Percentiles rank a stretch among this genome's conserved stretches.
Evolutionary conservation across 2,329 filamentous ascomycete species (phyloP).

Genomic region (Apiospora kogelbergensis): DNA sequence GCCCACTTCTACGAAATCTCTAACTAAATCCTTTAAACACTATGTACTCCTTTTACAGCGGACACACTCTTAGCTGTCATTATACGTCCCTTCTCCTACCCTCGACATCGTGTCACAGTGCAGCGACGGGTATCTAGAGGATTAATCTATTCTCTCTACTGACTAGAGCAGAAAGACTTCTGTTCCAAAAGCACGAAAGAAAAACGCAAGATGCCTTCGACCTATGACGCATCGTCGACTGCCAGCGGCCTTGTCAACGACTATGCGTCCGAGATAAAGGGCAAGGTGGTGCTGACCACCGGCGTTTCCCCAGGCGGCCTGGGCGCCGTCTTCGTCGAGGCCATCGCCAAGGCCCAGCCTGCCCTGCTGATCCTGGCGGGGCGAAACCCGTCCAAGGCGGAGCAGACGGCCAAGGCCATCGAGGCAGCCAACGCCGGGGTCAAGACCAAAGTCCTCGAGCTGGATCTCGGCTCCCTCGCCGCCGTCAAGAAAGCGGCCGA

Average conservation of each 20-base stretch:
- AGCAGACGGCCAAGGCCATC: slow-evolving; percentile 36
- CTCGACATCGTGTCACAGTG: too few species aligned
- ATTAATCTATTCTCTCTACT: too few species aligned
- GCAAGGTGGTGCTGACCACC: slow-evolving; percentile 40
- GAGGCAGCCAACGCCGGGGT: slow-evolving; percentile 30
- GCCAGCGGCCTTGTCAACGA: slow-evolving; percentile 27
- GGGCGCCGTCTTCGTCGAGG: slow-evolving; percentile 34
- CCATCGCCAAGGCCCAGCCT: slow-evolving; percentile 39
- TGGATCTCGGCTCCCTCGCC: slow-evolving; percentile 7
- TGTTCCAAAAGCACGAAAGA: too few species aligned
- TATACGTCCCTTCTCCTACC: too few species aligned
- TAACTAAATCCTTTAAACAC: too few species aligned
- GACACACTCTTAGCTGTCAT: too few species aligned
- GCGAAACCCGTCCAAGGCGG: slow-evolving; percentile 40
- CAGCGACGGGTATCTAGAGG: too few species aligned
- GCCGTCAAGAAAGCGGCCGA: slow-evolving; percentile 32
- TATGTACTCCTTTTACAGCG: too few species aligned
- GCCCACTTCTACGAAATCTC: too few species aligned
- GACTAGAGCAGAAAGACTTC: too few species aligned
- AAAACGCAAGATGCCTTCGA: background rate
- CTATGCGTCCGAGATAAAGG: slow-evolving; percentile 32
- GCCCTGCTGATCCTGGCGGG: slow-evolving; percentile 44
- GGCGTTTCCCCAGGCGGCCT: slow-evolving; percentile 40
- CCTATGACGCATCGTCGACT: slow-evolving; percentile 15
- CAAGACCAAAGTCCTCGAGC: slow-evolving; percentile 30